Base-by-base conservation (phyloP, 495 filamentous ascomycete species). In the Lepidopterella palustris region DNA sequence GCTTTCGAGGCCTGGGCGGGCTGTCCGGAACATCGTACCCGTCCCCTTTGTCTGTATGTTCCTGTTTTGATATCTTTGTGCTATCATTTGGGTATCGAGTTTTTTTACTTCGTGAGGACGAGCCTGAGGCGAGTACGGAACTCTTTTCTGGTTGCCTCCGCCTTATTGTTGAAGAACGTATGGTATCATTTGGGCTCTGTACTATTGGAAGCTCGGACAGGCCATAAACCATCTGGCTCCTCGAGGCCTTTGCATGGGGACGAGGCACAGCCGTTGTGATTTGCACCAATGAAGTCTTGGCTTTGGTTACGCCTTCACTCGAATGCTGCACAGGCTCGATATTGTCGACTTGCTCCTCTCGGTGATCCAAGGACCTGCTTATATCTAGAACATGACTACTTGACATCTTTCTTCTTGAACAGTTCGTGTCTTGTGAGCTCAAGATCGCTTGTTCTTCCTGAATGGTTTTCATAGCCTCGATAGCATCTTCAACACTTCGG, bases 391-490 rank as follows among this genome's bases (percentile, higher is more conserved):
- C 27, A 15, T 54, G 51, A 18, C 23, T 39, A 26, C 8, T 32
- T 21, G 55, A 47, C 23, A 48, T 47, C 20, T 57, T 57, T 3
- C 5, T n/a, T 48, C 24, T 25, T 15, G 23, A 18, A 23, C 21
- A 24, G 35, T 42, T 42, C 35, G 35, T 6, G 6, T 6, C 15
- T 6, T 6, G 31, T 35, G 15, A 42, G 35, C 18, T 13, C 13
- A 18, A 3, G 10, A 13, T 13, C 35, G 13, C 35, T 42, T 42
- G 13, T 10, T 10, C 35, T 35, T 65, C 52, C 21, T 23, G 5
- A 25, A 67, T 55, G 52, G 25, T 49, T 5, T 13, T 15, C 55
- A 29, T 4, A 26, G 54, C 58, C 26, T 63, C 53, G 25, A 28
- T 10, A 10, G 64, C 64, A 45, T 60, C 57, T 2, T 27, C 18